phyloP scores from a whole-genome alignment of 2,329 filamentous ascomycete genomes.

The Rachicladosporium sp. region DNA sequence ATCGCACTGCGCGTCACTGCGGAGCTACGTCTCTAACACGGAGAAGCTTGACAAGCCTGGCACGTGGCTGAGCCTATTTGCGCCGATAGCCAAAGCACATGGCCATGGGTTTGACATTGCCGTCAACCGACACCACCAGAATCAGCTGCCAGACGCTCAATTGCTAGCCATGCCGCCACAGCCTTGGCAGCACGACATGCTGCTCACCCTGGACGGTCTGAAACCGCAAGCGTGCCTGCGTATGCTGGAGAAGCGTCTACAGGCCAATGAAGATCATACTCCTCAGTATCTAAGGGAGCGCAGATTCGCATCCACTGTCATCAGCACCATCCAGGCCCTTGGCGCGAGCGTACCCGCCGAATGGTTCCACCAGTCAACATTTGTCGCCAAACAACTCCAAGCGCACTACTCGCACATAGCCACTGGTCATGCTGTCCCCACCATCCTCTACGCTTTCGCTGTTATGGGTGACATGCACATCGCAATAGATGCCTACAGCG shows the following conservation, averaged over 20 bases:
- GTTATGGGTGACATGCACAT: constrained; percentile 22
- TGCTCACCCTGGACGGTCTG: constrained; percentile 24
- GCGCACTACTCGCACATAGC: constrained; percentile 19
- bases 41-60: constrained; percentile 26
- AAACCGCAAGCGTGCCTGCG: constrained; percentile 4
- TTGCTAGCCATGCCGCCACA: constrained; percentile 20
- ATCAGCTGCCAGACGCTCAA: constrained; percentile 34
- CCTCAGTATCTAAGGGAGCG: constrained; percentile 19
- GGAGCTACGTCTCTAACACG: constrained; percentile 40
- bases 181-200: constrained; percentile 21
- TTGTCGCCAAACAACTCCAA: constrained; percentile 29
- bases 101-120: constrained; percentile 30
- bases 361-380: constrained; percentile 30
- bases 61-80: constrained; percentile 27
- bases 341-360: constrained; percentile 25
- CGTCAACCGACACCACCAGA: constrained; percentile 28
- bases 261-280: constrained; percentile 1
- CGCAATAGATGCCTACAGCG: constrained; percentile 14
- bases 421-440: constrained; percentile 16
- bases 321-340: constrained; percentile 19
- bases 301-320: constrained; percentile 25
- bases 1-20: constrained; percentile 51
- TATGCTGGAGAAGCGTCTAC: constrained; percentile 8
- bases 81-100: constrained; percentile 22
- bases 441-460: constrained; percentile 34